Evolutionary conservation across 1,284 basidiomycete species (phyloP), one percentile per base, ranked within the genome.

Genomic region (Ustilago curta): DNA sequence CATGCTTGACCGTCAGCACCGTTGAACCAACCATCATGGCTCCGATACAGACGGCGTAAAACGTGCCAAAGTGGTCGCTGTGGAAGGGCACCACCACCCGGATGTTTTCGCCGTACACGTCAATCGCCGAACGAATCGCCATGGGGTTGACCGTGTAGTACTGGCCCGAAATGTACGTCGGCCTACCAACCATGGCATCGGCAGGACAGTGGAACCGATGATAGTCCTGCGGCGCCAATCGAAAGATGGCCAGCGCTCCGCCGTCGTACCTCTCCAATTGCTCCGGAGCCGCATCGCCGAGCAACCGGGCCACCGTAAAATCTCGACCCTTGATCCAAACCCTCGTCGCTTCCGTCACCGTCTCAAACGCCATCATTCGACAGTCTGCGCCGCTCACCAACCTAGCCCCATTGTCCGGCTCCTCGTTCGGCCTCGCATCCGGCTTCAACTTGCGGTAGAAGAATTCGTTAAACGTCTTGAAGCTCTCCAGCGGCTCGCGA

Each of bases 311-410:
- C 1, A 98, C 88, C 0, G 90, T 91, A 83, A 98, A 98, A 77
- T 97, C 94, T 25, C 94, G 90, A 0, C 96, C 97, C 83, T 99
- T 99, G 87, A 99, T 97, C 96, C 97, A 99, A 5, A 99, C 86
- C 23, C 88, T 87, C 1, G 93, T 97, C 1, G 97, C 95, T 59
- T 93, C 92, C 49, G 85, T 87, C 8, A 97, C 90, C 0, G 90
- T 91, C 81, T 92, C 91, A 84, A 98, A 99, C 0, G 91, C 91
- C 92, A 97, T 96, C 79, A 97, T 89, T 27, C 96, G 91, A 83
- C 94, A 97, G 87, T 99, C 96, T 0, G 96, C 96, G 25, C 90
- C 91, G 53, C 91, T 93, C 54, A 97, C 93, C 23, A 97, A 87
- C 9, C 91, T 89, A 39, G 87, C 88, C 0, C 92, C 90, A 79